Evolutionary conservation across 2,329 filamentous ascomycete species (phyloP).

Genomic region (Phaeosphaeria sp.): DNA sequence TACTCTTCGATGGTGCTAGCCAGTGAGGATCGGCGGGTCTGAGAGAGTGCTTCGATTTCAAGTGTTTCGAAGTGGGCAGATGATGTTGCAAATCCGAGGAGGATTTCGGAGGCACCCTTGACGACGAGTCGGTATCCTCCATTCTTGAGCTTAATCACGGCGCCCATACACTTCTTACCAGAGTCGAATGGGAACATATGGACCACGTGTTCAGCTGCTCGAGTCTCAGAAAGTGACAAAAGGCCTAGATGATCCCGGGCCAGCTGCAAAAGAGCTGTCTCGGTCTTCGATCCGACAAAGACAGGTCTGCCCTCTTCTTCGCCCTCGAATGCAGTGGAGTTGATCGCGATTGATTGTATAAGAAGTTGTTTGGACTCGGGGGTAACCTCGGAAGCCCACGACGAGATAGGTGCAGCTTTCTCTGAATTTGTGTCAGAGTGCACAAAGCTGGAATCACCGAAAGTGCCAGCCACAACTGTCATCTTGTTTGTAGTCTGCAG

Average conservation of each 20-base stretch:
- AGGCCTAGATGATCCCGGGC: conserved; percentile 60
- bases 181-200: conserved; percentile 64
- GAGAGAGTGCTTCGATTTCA: conserved; percentile 20
- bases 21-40: conserved; percentile 25
- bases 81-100: conserved; percentile 53
- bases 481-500: conserved; percentile 48
- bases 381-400: conserved; percentile 53
- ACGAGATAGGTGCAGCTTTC: conserved; percentile 49
- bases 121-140: conserved; percentile 59
- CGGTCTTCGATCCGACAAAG: conserved; percentile 65
- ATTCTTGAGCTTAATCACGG: conserved; percentile 57
- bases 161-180: conserved; percentile 63
- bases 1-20: conserved; percentile 45
- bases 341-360: conserved; percentile 41
- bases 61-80: conserved; percentile 24
- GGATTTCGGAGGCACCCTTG: conserved; percentile 65
- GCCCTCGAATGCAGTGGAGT: conserved; percentile 63
- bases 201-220: conserved; percentile 55
- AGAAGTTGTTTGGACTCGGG: conserved; percentile 40
- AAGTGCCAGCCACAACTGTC: conserved; percentile 50
- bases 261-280: conserved; percentile 61
- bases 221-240: conserved; percentile 55
- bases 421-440: conserved; percentile 56
- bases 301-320: conserved; percentile 51
- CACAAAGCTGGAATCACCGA: conserved; percentile 52